These are phyloP conservation scores for Coffea eugenioides DNA, from an alignment of 257 asterid genomes.

Conservation along the genomic window DNA sequence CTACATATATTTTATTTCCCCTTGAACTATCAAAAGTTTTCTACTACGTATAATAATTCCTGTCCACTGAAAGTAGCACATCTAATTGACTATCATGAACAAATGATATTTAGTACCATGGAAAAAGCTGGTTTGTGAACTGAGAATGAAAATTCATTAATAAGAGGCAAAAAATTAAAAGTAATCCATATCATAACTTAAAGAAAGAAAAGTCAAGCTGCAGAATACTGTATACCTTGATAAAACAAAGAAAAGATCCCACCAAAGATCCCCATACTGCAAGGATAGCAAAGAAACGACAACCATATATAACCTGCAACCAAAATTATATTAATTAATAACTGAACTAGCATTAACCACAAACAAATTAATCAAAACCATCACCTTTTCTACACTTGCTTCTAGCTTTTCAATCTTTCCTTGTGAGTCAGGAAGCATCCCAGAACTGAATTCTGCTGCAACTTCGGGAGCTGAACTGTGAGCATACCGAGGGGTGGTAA, in stretches of 20 bases:
- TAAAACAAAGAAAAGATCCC: conserved; percentile 83
- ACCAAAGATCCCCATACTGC: conserved; percentile 89
- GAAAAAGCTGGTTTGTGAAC: too few relatives aligned
- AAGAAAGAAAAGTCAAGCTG: neutral
- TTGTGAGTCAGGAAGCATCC: conserved; percentile 23
- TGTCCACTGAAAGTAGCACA: too few relatives aligned
- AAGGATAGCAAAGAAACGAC: conserved; percentile 83
- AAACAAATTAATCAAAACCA: neutral
- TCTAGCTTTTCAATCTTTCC: conserved; percentile 40
- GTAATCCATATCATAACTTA: neutral
- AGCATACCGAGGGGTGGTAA: conserved; percentile 1
- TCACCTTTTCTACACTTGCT: conserved; percentile 63
- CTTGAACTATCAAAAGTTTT: too few relatives aligned
- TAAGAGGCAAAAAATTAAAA: too few relatives aligned
- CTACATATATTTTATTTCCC: too few relatives aligned
- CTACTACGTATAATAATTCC: too few relatives aligned
- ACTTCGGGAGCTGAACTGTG: conserved; percentile 28
- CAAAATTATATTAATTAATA: neutral
- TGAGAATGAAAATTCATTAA: too few relatives aligned
- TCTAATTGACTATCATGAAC: too few relatives aligned
- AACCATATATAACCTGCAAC: conserved; percentile 69
- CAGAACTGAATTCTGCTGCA: conserved; percentile 38
- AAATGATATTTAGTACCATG: too few relatives aligned
- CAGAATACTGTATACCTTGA: conserved; percentile 44
- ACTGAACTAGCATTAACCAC: too few relatives aligned